phyloP scores from a whole-genome alignment of 2,329 filamentous ascomycete genomes.

The Epichloe typhina region DNA sequence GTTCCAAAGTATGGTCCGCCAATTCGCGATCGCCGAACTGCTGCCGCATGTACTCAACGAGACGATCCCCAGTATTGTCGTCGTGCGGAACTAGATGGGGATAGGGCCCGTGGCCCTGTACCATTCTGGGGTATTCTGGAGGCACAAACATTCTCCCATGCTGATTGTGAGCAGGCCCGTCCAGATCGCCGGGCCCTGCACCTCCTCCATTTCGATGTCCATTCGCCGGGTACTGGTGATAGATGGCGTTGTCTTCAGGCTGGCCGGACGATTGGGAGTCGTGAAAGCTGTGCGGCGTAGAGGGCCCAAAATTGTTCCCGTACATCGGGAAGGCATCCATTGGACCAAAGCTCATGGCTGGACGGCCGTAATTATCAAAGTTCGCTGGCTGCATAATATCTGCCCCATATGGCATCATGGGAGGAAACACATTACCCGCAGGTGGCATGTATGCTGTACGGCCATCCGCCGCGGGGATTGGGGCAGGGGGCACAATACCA shows the following conservation, averaged over 20 bases:
- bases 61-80: conserved; percentile 21
- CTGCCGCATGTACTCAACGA: conserved; percentile 26
- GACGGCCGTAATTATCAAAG: conserved; percentile 26
- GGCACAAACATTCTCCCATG: conserved; percentile 19
- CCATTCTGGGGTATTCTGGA: conserved; percentile 20
- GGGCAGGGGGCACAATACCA: conserved; percentile 36
- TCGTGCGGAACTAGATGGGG: conserved; percentile 15
- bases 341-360: conserved; percentile 21
- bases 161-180: conserved; percentile 15
- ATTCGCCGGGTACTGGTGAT: conserved; percentile 25
- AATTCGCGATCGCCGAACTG: conserved; percentile 19
- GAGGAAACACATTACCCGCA: conserved; percentile 23
- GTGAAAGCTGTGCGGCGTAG: conserved; percentile 48
- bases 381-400: conserved; percentile 21
- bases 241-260: conserved; percentile 30
- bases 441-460: conserved; percentile 21
- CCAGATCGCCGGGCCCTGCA: conserved; percentile 15
- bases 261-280: conserved; percentile 44
- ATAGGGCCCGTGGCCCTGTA: conserved; percentile 17
- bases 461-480: conserved; percentile 23
- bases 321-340: conserved; percentile 21
- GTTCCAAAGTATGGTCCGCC: conserved; percentile 34
- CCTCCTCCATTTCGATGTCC: conserved; percentile 24
- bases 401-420: conserved; percentile 22
- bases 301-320: conserved; percentile 33